Evolutionary conservation across 768 basidiomycete species (phyloP), one percentile per base, ranked within the genome.

Genomic region (Lentinula detonsa): DNA sequence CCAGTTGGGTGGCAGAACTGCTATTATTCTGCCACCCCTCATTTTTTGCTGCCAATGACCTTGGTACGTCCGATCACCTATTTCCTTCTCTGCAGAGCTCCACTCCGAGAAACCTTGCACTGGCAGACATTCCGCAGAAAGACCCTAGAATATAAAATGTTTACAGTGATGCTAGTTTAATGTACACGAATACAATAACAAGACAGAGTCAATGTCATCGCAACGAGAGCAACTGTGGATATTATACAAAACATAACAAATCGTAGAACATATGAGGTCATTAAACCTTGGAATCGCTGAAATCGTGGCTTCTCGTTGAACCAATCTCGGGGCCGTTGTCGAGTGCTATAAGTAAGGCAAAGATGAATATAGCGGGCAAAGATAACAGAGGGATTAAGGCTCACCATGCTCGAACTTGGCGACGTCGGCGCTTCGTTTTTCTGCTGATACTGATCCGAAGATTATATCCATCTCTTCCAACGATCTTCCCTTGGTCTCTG

Each of bases 381-480:
- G 5, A 33, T 16, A 11, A 16, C 5, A 16, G 9, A 53, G 13
- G n/a, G n/a, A 10, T 5, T 4, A 28, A 16, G 1, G 16, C 57
- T 33, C 23, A 66, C 72, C 71, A 28, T 68, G 72, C 62, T 77
- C 73, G 21, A 73, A 69, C 64, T 63, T 73, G 50, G 60, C 69
- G 63, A 84, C 78, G 52, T 80, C 73, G 6, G 70, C 76, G 23
- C 69, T 66, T 40, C 83, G 81, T 34, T 74, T 57, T 60, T 80
- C 79, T 1, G 64, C 70, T 45, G 65, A 71, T 39, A 85, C 73
- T 0, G 80, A 58, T 2, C 83, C 83, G 63, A 84, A 84, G 61
- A 84, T 70, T 2, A 0, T 55, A 57, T 64, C 63, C 63, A 64
- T 64, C 31, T 64, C 63, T 43, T 64, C 63, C n/a, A 84, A 66